Evolutionary conservation across 805 yeast species (phyloP).

Genomic region (Myxozyma geophila): DNA sequence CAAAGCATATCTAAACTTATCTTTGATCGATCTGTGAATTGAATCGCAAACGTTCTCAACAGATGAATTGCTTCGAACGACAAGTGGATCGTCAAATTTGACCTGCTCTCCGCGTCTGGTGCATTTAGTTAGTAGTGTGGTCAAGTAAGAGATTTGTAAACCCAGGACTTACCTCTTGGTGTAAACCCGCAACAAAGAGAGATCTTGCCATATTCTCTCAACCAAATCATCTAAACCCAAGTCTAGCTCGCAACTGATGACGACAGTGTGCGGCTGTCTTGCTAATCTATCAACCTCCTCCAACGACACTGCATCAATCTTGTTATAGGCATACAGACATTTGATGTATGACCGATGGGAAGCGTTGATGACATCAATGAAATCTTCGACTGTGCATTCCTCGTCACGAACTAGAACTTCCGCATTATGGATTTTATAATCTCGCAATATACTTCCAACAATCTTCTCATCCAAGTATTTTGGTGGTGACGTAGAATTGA

Average conservation of each 20-base stretch:
- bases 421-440: conserved; percentile 75
- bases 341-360: conserved; percentile 85
- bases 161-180: conserved; percentile 58
- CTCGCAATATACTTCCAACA: conserved; percentile 69
- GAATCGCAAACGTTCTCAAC: conserved; percentile 89
- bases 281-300: conserved; percentile 95
- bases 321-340: conserved; percentile 92
- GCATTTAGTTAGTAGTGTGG: neutral
- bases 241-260: conserved; percentile 88
- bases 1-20: conserved; percentile 88
- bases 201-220: conserved; percentile 91
- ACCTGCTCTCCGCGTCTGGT: conserved; percentile 78
- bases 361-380: conserved; percentile 88
- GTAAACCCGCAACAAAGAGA: conserved; percentile 76
- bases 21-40: conserved; percentile 89
- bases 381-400: conserved; percentile 86
- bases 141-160: neutral
- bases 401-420: conserved; percentile 91
- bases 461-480: conserved; percentile 79
- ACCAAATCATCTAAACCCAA: conserved; percentile 85
- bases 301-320: conserved; percentile 90
- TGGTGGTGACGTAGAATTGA: conserved; percentile 81
- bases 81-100: conserved; percentile 86
- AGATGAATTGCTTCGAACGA: conserved; percentile 77
- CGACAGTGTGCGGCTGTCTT: conserved; percentile 88